A percentile compares a stretch with the other conserved stretches of the same genome.
Conservation (phyloP, 129 eudicot species). For the Dittrichia graveolens region DNA sequence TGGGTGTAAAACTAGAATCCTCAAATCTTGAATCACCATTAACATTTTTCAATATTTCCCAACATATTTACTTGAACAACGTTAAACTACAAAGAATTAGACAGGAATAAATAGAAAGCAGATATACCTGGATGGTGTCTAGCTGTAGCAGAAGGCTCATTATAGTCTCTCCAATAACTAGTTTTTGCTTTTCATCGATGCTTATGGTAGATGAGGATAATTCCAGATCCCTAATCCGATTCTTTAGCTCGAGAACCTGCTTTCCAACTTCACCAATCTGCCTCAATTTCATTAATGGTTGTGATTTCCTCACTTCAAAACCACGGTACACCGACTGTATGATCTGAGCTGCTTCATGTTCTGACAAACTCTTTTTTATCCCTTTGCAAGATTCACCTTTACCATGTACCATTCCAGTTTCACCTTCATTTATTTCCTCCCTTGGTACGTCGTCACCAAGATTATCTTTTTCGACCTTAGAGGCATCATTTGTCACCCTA, state of each 20-base stretch:
- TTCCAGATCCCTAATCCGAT: conserved; percentile 41
- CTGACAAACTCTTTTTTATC: conserved; percentile 37
- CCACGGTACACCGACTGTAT: conserved; percentile 81
- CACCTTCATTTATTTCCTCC: conserved; percentile 8
- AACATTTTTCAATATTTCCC: neutral
- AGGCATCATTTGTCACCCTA: conserved; percentile 29
- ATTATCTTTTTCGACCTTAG: conserved; percentile 3
- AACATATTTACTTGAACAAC: neutral
- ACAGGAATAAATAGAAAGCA: neutral
- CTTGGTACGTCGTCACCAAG: conserved; percentile 8
- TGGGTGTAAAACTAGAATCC: no score
- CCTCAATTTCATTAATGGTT: conserved; percentile 63
- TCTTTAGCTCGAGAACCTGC: conserved; percentile 35
- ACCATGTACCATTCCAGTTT: neutral
- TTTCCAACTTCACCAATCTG: conserved; percentile 47
- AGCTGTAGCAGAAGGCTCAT: conserved; percentile 70
- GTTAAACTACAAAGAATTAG: neutral
- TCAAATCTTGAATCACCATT: no score
- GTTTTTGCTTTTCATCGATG: conserved; percentile 38
- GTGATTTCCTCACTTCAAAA: conserved; percentile 63
- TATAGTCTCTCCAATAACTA: conserved; percentile 54
- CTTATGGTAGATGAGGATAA: conserved; percentile 23
- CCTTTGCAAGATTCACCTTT: conserved; percentile 7
- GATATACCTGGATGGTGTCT: conserved; percentile 74
- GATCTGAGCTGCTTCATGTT: conserved; percentile 60